Conservation (phyloP, 371 early-diverging fungal species). For the Parasitella parasitica region DNA sequence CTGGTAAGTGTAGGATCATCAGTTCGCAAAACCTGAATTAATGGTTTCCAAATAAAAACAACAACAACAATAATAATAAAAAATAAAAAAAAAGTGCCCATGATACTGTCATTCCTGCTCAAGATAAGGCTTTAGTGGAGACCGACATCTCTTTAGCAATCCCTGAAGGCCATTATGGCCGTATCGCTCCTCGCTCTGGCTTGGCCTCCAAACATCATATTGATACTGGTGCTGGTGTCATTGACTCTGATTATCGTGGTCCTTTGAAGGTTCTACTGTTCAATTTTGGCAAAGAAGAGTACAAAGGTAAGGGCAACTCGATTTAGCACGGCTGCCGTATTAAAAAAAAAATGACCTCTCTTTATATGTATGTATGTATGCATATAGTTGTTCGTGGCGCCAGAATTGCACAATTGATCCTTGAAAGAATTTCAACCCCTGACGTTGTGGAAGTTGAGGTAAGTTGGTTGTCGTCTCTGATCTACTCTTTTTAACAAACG, state of each 20-base stretch:
- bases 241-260: constrained; percentile 94
- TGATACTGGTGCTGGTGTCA: constrained; percentile 96
- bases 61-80: too few relatives aligned
- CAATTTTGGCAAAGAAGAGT: constrained; percentile 84
- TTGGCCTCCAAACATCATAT: constrained; percentile 91
- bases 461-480: constrained; percentile 11
- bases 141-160: constrained; percentile 84
- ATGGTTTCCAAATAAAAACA: neutral
- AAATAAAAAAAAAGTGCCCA: too few relatives aligned
- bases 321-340: too few relatives aligned
- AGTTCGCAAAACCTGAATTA: neutral
- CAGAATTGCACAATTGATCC: constrained; percentile 95
- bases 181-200: constrained; percentile 94
- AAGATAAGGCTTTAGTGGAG: constrained; percentile 71
- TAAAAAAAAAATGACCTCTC: too few relatives aligned
- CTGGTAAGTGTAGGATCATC: constrained; percentile 51
- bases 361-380: too few relatives aligned
- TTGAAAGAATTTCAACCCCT: constrained; percentile 85
- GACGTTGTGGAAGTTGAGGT: constrained; percentile 78
- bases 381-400: constrained; percentile 88
- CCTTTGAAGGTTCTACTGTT: constrained; percentile 84
- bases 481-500: neutral
- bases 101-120: constrained; percentile 69
- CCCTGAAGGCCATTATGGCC: constrained; percentile 90
- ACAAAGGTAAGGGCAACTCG: too few relatives aligned